These are phyloP conservation scores for Petasospora fabianii DNA, from an alignment of 1,139 yeast genomes.

Conservation along the genomic window DNA sequence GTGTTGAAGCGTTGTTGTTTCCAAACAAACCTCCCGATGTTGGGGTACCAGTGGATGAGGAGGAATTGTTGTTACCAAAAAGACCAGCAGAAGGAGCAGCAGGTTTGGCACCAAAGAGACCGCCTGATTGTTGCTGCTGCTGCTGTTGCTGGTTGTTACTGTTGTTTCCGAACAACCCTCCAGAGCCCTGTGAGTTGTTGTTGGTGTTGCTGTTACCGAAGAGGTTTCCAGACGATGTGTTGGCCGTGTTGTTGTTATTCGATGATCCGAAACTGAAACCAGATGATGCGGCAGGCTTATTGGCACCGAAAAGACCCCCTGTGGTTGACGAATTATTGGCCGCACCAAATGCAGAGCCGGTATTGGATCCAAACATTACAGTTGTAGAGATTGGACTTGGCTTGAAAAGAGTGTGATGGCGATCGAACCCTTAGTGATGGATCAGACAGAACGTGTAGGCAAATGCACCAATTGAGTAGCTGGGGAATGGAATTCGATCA, in stretches of 20 bases:
- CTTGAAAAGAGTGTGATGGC: neutral
- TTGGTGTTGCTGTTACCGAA: constrained; percentile 16
- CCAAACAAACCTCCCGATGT: constrained; percentile 6
- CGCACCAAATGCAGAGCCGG: constrained; percentile 19
- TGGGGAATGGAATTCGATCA: too few species aligned
- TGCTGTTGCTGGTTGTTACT: neutral
- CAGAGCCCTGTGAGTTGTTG: constrained; percentile 13
- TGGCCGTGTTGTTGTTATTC: constrained; percentile 6
- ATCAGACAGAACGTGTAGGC: too few species aligned
- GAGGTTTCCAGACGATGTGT: constrained; percentile 13
- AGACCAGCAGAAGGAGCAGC: constrained; percentile 8
- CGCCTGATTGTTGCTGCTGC: neutral
- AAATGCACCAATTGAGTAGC: too few species aligned
- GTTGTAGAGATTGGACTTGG: neutral
- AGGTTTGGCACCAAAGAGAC: neutral
- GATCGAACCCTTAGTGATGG: neutral
- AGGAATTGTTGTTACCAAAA: constrained; percentile 11
- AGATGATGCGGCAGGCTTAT: constrained; percentile 9
- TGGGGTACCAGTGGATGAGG: too few species aligned
- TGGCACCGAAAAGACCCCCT: constrained; percentile 23
- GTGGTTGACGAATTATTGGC: constrained; percentile 10
- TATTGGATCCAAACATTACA: constrained; percentile 14
- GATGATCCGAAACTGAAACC: constrained; percentile 21
- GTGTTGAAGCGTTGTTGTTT: constrained; percentile 2
- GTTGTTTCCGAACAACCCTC: constrained; percentile 28